A percentile compares a stretch with the other conserved stretches of the same genome.
Evolutionary conservation across 2,329 filamentous ascomycete species (phyloP).

Genomic region (Bipolaris oryzae): DNA sequence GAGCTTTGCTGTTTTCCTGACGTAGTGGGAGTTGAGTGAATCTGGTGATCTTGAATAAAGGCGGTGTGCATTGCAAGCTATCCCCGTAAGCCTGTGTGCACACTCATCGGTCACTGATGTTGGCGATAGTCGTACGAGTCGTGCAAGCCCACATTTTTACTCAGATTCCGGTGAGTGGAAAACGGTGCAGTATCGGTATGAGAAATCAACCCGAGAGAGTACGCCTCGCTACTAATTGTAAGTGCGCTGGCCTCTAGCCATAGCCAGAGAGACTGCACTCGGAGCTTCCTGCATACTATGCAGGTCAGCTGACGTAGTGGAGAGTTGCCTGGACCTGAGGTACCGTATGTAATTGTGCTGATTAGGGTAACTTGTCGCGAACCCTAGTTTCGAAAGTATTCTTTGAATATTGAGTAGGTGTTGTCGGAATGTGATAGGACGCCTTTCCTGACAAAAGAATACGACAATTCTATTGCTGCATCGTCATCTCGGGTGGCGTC

Average conservation of each 20-base stretch:
- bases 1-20: background rate
- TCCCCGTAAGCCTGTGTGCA: background rate
- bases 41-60: background rate
- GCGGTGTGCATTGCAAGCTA: background rate
- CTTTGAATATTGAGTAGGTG: background rate
- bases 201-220: background rate
- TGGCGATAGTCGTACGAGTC: background rate
- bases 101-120: background rate
- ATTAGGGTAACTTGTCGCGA: slow-evolving; percentile 4
- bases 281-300: slow-evolving; percentile 1
- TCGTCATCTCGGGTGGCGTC: slow-evolving; percentile 8
- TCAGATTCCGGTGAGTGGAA: slow-evolving; percentile 17
- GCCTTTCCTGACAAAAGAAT: background rate
- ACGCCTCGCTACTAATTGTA: background rate
- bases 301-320: slow-evolving; percentile 14
- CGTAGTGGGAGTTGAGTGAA: background rate
- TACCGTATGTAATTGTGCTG: background rate
- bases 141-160: background rate
- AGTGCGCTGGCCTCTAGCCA: background rate
- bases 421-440: background rate
- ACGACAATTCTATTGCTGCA: slow-evolving; percentile 5
- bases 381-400: background rate
- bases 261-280: background rate
- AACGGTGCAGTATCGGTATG: background rate
- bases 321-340: background rate